Evolutionary conservation across 2,329 filamentous ascomycete species (phyloP).

Genomic region (Fusarium clavum): DNA sequence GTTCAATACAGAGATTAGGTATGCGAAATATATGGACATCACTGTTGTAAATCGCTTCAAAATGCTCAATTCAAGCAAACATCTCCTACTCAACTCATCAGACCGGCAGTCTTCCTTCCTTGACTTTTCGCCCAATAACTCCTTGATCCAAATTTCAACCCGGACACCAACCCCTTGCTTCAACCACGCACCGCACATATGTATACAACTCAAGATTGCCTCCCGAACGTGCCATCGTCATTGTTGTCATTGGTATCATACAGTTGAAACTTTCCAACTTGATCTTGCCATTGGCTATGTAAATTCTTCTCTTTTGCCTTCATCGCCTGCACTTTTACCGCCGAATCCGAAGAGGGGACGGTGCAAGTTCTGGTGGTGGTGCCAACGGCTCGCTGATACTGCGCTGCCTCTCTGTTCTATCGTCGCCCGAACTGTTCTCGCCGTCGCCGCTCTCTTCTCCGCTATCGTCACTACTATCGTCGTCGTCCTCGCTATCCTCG

Average conservation of each 20-base stretch:
- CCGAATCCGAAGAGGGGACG: constrained; percentile 51
- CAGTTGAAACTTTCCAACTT: constrained; percentile 29
- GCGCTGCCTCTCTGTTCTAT: constrained; percentile 68
- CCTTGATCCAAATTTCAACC: constrained; percentile 25
- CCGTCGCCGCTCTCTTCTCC: constrained; percentile 57
- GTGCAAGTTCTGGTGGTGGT: constrained; percentile 50
- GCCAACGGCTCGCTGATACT: constrained; percentile 61
- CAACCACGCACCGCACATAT: constrained; percentile 15
- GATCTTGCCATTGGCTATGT: constrained; percentile 25
- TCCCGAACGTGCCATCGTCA: constrained; percentile 25
- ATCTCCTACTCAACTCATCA: constrained; percentile 11
- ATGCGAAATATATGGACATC: constrained; percentile 1
- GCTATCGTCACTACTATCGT: constrained; percentile 67
- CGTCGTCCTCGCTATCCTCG: constrained; percentile 56
- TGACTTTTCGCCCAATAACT: constrained; percentile 30
- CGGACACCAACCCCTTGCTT: constrained; percentile 14
- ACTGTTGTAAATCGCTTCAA: constrained; percentile 1
- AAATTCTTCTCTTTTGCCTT: constrained; percentile 4
- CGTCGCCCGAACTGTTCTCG: constrained; percentile 60
- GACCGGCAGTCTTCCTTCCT: constrained; percentile 1
- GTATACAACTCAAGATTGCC: constrained; percentile 30
- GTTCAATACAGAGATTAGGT: not conserved
- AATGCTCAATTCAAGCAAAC: constrained; percentile 5
- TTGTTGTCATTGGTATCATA: constrained; percentile 36
- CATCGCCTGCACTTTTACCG: constrained; percentile 34